phyloP scores from a whole-genome alignment of 176 grass and related monocot species.

The Phyllostachys edulis region DNA sequence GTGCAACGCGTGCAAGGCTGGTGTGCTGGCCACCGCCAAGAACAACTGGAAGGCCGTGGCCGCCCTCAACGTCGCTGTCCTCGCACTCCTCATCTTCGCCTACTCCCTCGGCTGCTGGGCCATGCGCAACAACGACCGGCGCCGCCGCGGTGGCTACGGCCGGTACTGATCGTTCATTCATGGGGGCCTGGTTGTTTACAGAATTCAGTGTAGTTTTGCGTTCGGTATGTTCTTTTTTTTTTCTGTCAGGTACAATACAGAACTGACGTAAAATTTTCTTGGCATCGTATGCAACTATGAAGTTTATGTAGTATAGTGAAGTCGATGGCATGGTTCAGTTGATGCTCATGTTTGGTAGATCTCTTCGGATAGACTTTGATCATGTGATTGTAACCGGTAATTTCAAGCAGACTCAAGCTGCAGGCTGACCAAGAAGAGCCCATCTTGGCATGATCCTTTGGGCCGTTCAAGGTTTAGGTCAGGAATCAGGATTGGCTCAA shows the following conservation, averaged over 20 bases:
- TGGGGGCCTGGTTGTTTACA: not conserved
- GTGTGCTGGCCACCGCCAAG: slow-evolving; percentile 52
- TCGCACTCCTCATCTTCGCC: slow-evolving; percentile 50
- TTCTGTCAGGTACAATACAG: not conserved
- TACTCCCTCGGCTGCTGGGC: slow-evolving; percentile 70
- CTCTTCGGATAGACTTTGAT: not conserved
- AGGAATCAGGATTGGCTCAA: not conserved
- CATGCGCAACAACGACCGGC: slow-evolving; percentile 43
- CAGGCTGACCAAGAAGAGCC: no score
- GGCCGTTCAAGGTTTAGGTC: not conserved
- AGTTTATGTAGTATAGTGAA: not conserved
- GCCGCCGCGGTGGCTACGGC: not conserved
- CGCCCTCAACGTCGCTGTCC: slow-evolving; percentile 47
- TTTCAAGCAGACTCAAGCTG: not conserved
- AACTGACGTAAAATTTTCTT: not conserved
- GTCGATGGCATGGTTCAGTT: not conserved
- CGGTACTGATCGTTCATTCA: slow-evolving; percentile 7
- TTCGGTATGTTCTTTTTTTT: not conserved
- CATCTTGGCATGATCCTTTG: not conserved
- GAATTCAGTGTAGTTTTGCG: not conserved
- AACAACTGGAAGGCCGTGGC: slow-evolving; percentile 57
- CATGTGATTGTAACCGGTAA: not conserved
- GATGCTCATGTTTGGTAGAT: not conserved
- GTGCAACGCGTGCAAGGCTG: slow-evolving; percentile 69
- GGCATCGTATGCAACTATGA: not conserved